Conservation (phyloP, 2,329 filamentous ascomycete genomes). For the Nemania diffusa region DNA sequence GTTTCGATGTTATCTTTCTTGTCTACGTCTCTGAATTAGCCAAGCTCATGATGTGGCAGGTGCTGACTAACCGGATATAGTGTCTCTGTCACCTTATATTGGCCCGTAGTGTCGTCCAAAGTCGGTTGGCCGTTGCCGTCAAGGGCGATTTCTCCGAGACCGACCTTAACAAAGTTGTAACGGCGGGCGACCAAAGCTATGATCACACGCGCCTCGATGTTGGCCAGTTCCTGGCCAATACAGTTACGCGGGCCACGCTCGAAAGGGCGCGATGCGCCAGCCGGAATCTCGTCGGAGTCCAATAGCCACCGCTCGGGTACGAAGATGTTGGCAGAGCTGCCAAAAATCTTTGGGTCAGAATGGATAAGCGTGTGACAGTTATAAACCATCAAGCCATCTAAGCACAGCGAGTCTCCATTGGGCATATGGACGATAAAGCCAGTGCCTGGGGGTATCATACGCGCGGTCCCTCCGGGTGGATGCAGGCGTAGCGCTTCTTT, state of each 20-base stretch:
- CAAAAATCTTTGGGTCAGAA: slow-evolving; percentile 49
- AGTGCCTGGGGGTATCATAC: slow-evolving; percentile 42
- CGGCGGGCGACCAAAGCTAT: background rate
- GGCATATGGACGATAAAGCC: slow-evolving; percentile 44
- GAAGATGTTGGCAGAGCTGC: slow-evolving; percentile 42
- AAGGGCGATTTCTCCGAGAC: background rate
- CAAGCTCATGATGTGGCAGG: too few species aligned
- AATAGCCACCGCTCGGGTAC: slow-evolving; percentile 2
- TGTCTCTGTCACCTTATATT: too few species aligned
- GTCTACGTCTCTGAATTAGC: too few species aligned
- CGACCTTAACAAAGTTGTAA: background rate
- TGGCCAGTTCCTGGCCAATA: background rate
- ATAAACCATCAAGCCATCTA: slow-evolving; percentile 53
- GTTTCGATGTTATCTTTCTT: too few species aligned
- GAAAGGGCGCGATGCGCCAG: background rate
- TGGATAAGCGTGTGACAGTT: slow-evolving; percentile 50
- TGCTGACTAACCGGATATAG: too few species aligned
- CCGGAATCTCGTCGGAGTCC: background rate
- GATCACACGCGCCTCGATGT: background rate
- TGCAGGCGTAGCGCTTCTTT: slow-evolving; percentile 53
- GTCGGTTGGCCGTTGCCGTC: background rate
- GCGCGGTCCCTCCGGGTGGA: slow-evolving; percentile 49
- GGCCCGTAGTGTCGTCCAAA: too few species aligned
- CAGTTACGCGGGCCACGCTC: background rate
- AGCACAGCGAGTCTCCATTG: slow-evolving; percentile 11